Conservation (phyloP, 768 basidiomycete genomes). For the Lentinus brumalis region DNA sequence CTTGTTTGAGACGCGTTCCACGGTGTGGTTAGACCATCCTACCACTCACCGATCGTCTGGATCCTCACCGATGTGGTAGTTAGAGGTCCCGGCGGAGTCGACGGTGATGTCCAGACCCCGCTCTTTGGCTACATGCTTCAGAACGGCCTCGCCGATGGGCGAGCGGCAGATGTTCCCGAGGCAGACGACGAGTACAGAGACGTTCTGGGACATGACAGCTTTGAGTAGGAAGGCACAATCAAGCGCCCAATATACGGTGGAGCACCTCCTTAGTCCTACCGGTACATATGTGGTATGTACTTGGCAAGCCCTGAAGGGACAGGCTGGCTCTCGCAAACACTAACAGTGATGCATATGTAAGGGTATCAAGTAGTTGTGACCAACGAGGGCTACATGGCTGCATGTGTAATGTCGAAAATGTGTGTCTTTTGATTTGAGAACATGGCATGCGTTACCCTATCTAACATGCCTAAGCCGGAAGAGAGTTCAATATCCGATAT, state of each 20-base stretch:
- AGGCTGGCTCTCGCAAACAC: neutral
- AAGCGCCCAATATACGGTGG: neutral
- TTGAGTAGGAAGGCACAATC: neutral
- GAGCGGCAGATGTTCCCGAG: constrained; percentile 88
- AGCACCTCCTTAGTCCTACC: too few species aligned
- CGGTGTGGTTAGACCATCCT: neutral
- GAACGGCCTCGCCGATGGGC: constrained; percentile 90
- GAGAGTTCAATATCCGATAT: neutral
- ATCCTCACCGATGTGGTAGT: constrained; percentile 81
- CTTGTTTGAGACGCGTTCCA: neutral
- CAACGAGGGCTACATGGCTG: neutral
- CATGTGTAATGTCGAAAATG: neutral
- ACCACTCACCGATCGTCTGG: constrained; percentile 73
- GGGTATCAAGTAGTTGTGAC: neutral
- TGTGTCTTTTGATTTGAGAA: neutral
- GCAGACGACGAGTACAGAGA: constrained; percentile 72
- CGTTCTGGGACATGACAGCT: constrained; percentile 12
- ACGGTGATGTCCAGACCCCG: constrained; percentile 69
- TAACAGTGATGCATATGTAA: neutral
- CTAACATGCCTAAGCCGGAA: neutral
- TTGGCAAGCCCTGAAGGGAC: too few species aligned
- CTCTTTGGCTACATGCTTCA: constrained; percentile 65
- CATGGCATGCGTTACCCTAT: neutral
- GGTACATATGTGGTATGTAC: too few species aligned
- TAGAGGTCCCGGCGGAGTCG: constrained; percentile 84